Evolutionary conservation across 495 filamentous ascomycete genomes (phyloP), one percentile per base, ranked within the genome.

Genomic region (Daldinia grandis): DNA sequence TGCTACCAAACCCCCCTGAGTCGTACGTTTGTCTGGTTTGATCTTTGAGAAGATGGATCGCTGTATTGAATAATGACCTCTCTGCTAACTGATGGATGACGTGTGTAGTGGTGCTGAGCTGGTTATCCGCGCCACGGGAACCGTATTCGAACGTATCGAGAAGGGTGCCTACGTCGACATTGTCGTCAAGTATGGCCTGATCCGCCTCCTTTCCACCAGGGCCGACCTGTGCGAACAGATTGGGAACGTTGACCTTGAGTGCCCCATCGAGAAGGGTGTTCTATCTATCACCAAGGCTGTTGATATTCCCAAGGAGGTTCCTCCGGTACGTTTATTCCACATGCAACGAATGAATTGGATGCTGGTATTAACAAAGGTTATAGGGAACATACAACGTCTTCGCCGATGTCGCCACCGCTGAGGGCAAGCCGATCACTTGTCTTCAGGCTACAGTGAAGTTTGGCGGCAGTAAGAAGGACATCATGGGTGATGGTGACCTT

Each of bases 111-210:
- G 96, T 63, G 42, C 87, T 53, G 85, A 84, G n/a, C 89, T 99
- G 66, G 85, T 81, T 17, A 96, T 99, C 81, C 83, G 86, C 51
- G 95, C 95, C 15, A 81, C 77, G 25, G 95, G 96, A 63, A 89
- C 78, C 15, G 82, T 99, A 50, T 84, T 81, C 61, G 78, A 95
- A 64, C 72, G 78, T 12, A 84, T 99, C 64, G 84, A 86, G n/a
- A 76, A 92, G 38, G 94, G 92, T 57, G 91, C 96, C 42, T 90
- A 89, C 63, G 89, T 97, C 35, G 83, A 89, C 30, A 78, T 99
- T 31, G 85, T 89, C 62, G 94, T 98, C 81, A 98, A 97, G 79
- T 99, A 95, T 78, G 95, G 93, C 69, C 82, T 97, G 73, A 97
- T 99, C 76, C 92, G 89, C 53, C 84, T 99, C 62, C 87, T 99